These are phyloP conservation scores for Escovopsis weberi DNA, from an alignment of 2,329 filamentous ascomycete species.

Conservation along the genomic window DNA sequence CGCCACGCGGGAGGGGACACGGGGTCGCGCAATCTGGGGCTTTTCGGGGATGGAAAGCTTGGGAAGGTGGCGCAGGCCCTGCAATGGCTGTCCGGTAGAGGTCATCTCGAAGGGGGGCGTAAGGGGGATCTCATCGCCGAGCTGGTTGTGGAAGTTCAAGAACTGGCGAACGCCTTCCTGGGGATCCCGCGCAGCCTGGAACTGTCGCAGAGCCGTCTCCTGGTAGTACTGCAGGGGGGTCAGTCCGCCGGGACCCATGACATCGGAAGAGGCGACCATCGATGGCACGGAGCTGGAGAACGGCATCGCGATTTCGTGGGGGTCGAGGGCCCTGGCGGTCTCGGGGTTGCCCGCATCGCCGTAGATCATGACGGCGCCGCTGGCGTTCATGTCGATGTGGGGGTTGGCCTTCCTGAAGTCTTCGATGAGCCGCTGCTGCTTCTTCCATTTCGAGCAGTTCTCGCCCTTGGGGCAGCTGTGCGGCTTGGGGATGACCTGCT, in stretches of 20 bases:
- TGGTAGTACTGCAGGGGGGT: conserved; percentile 57
- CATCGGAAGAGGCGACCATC: conserved; percentile 79
- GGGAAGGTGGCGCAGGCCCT: conserved; percentile 44
- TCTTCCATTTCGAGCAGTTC: conserved; percentile 68
- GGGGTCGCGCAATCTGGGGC: conserved; percentile 13
- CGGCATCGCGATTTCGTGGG: conserved; percentile 44
- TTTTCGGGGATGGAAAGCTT: conserved; percentile 44
- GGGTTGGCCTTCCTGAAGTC: conserved; percentile 65
- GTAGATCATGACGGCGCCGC: conserved; percentile 60
- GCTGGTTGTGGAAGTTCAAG: conserved; percentile 58
- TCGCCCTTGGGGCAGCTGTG: conserved; percentile 80
- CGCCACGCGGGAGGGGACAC: conserved; percentile 14
- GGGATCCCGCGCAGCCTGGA: conserved; percentile 56
- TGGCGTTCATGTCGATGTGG: conserved; percentile 35
- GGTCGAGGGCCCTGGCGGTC: conserved; percentile 44
- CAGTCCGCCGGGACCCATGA: conserved; percentile 55
- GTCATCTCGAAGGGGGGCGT: conserved; percentile 57
- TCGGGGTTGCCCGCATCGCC: conserved; percentile 66
- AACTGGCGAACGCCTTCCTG: conserved; percentile 92
- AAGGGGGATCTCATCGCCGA: conserved; percentile 42
- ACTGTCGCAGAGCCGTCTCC: conserved; percentile 53
- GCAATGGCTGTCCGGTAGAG: conserved; percentile 33
- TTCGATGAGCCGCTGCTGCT: conserved; percentile 63
- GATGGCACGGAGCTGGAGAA: conserved; percentile 66
- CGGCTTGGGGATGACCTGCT: conserved; percentile 72